Evolutionary conservation across 768 basidiomycete species (phyloP).

Genomic region (Pseudohyphozyma bogoriensis): DNA sequence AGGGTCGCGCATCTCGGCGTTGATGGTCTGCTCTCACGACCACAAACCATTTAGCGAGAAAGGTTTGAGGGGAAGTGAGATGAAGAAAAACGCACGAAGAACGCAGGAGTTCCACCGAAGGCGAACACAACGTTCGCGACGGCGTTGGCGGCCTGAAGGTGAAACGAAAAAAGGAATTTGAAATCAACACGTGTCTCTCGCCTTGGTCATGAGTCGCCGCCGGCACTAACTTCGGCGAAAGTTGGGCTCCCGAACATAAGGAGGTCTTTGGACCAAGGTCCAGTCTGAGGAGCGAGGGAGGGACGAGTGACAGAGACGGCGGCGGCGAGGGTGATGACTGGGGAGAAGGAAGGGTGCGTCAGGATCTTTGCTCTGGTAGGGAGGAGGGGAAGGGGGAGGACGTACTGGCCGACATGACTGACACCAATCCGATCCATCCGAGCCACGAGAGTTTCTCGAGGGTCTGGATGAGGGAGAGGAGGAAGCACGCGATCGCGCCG

Average conservation of each 20-base stretch:
- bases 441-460: constrained; percentile 36
- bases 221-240: no score
- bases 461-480: constrained; percentile 34
- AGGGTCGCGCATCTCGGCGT: constrained; percentile 39
- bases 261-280: constrained; percentile 29
- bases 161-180: no score
- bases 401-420: constrained; percentile 22
- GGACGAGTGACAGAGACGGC: constrained; percentile 34
- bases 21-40: constrained; percentile 18
- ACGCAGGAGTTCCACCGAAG: no score
- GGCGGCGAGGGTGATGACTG: constrained; percentile 29
- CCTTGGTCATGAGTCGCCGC: no score
- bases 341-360: no score
- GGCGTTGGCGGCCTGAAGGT: constrained; percentile 37
- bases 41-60: constrained; percentile 5
- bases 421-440: constrained; percentile 31
- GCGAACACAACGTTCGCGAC: constrained; percentile 36
- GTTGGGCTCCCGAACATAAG: constrained; percentile 24
- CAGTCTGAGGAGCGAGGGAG: constrained; percentile 30
- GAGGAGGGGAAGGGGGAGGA: not conserved
- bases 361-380: not conserved
- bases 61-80: no score
- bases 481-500: constrained; percentile 30
- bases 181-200: no score
- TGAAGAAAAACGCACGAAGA: constrained; percentile 29